Evolutionary conservation across 2,329 filamentous ascomycete genomes (phyloP).

Genomic region (Diaporthe sp.): DNA sequence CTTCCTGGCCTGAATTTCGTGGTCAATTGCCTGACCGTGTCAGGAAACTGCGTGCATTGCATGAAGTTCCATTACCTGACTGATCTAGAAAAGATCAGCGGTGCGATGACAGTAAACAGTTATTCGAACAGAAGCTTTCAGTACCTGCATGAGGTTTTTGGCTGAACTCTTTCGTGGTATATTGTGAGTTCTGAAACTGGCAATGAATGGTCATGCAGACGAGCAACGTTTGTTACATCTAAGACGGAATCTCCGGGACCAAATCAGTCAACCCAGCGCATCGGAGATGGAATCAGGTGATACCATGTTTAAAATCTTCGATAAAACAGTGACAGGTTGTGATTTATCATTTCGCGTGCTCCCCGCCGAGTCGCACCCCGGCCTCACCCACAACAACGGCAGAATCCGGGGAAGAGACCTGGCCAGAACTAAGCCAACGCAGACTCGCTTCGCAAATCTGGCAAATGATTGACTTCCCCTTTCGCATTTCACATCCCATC

Average conservation of each 20-base stretch:
- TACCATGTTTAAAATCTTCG: background rate
- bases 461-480: slow-evolving; percentile 29
- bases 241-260: background rate
- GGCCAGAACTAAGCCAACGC: slow-evolving; percentile 8
- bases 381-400: slow-evolving; percentile 6
- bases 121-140: background rate
- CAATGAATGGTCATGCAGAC: background rate
- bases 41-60: background rate
- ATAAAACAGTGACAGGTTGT: background rate
- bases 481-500: background rate
- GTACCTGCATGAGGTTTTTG: background rate
- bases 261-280: background rate
- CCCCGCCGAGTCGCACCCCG: slow-evolving; percentile 5
- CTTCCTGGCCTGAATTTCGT: background rate
- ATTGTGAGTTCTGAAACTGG: background rate
- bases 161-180: background rate
- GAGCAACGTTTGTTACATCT: background rate
- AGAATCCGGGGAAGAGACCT: slow-evolving; percentile 31
- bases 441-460: background rate
- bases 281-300: background rate
- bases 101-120: background rate
- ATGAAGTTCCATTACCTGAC: background rate
- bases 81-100: background rate
- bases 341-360: background rate
- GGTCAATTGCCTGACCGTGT: background rate